Base-by-base conservation (phyloP, 805 yeast genomes). In the Ogataea corticis region DNA sequence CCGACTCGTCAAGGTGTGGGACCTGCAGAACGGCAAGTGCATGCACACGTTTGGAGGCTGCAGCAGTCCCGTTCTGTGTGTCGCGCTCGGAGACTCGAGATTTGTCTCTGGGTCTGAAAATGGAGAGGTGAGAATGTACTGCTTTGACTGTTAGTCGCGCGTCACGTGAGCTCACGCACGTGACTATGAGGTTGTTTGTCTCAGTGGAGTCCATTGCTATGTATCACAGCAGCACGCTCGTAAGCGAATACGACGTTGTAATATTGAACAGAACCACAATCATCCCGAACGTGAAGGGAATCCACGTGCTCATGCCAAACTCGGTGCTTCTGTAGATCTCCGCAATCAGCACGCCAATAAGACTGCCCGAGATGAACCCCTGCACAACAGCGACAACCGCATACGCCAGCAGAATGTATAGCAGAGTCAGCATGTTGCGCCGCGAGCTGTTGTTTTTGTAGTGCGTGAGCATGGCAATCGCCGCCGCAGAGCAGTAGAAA, bases 291-390 rank as follows among this genome's bases (percentile, higher is more conserved):
- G 85, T 77, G 53, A 92, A 75, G 0, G 99, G 98, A 7, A 92
- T 80, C 99, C 99, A 92, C 0, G 97, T 87, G 11, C 95, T 84
- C 95, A 94, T 87, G 17, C 85, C 77, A 56, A 92, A 80, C 18
- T 85, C 73, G 0, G 96, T 96, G 0, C 96, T 82, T 44, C 76
- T 72, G 67, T 91, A 91, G 7, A 90, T 76, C 1, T 89, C 86
- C 29, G 83, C 83, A 14, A 87, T 61, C 34, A 94, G 61, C 11
- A 90, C 70, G 0, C 97, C 97, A 33, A 86, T 73, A 5, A 88
- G 72, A 1, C 91, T 80, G 0, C 97, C 98, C 1, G 83, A 69
- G 2, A 81, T 66, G 34, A 87, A 70, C 0, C 86, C 97, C 56
- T 81, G 87, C 0, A 76, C 54, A 5, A 79, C 71, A 0, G 90